Percentiles rank a stretch among this genome's conserved stretches.
Evolutionary conservation across 2,329 filamentous ascomycete genomes (phyloP).

Genomic region (Lomentospora prolificans): DNA sequence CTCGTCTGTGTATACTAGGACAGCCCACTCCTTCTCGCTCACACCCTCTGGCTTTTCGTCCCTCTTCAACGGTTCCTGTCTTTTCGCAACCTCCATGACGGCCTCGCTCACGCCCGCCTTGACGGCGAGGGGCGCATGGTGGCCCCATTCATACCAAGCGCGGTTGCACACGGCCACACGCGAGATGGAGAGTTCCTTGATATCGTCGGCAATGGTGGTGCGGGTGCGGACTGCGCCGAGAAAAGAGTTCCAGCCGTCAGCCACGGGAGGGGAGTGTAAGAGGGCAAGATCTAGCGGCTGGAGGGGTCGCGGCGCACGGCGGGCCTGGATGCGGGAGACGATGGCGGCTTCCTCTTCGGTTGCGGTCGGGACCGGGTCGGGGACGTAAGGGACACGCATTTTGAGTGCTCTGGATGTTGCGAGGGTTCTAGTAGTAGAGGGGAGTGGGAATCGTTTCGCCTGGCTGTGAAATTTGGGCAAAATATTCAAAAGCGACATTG

Average conservation of each 20-base stretch:
- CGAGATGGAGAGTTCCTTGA: constrained; percentile 72
- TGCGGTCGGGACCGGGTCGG: constrained; percentile 37
- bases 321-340: constrained; percentile 52
- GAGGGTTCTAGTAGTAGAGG: not conserved
- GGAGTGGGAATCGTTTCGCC: not conserved
- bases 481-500: not conserved
- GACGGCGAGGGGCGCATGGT: constrained; percentile 61
- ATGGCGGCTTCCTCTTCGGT: constrained; percentile 43
- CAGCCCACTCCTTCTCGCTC: constrained; percentile 54
- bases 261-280: constrained; percentile 63
- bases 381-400: constrained; percentile 61
- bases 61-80: constrained; percentile 17
- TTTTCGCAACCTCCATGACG: constrained; percentile 35
- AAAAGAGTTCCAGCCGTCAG: constrained; percentile 67
- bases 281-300: constrained; percentile 68
- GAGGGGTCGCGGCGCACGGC: constrained; percentile 59
- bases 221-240: constrained; percentile 52
- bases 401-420: constrained; percentile 15
- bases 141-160: constrained; percentile 78
- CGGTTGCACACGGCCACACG: constrained; percentile 70
- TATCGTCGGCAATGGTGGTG: constrained; percentile 37
- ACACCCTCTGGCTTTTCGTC: constrained; percentile 27
- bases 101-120: constrained; percentile 45
- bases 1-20: constrained; percentile 66
- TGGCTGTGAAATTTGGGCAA: not conserved